Base-by-base conservation (phyloP, 441 rosid genomes). In the Pelargonium myrrhifolium region DNA sequence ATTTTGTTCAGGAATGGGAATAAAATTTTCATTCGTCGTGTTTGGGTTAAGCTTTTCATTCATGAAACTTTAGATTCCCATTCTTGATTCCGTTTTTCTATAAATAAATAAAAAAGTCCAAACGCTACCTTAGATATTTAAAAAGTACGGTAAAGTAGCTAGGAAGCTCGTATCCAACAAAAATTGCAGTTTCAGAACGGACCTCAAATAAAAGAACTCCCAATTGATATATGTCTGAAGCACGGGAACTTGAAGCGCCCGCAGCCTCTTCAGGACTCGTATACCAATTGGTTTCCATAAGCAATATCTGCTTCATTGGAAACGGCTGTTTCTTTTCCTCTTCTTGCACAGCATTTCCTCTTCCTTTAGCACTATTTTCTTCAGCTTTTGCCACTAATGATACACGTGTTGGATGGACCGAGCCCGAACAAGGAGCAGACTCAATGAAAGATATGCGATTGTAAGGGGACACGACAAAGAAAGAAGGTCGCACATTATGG, bases 151-250 rank as follows among this genome's bases (percentile, higher is more conserved):
- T 28, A 28, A 28, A 28, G 3, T 28, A 28, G 31, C 31, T 28
- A 28, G 31, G 4, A 28, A 28, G 31, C 3, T 28, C 37, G 14
- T 17, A 51, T 24, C 9, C 21, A 68, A 21, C 3, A 9, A 39
- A 17, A 68, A 14, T 6, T 60, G 5, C 14, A 59, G n/a, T 24
- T 39, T 9, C 28, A 64, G 45, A 17, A 75, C 88, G 51, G 72
- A 90, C 98, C 95, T 93, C 99, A 62, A 90, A 93, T 64, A 93
- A 87, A 72, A 93, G 89, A 74, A 93, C 88, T 12, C 99, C 99
- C 66, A 93, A 76, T 45, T 82, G 82, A 70, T 90, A 93, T 61
- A 90, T 80, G 76, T 93, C 99, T 8, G 99, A 93, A 73, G 92
- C 85, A 80, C 86, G 86, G 31, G 88, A 82, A 72, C 85, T 80